Evolutionary conservation across 495 filamentous ascomycete genomes (phyloP).

Genomic region (Talaromyces ruber): DNA sequence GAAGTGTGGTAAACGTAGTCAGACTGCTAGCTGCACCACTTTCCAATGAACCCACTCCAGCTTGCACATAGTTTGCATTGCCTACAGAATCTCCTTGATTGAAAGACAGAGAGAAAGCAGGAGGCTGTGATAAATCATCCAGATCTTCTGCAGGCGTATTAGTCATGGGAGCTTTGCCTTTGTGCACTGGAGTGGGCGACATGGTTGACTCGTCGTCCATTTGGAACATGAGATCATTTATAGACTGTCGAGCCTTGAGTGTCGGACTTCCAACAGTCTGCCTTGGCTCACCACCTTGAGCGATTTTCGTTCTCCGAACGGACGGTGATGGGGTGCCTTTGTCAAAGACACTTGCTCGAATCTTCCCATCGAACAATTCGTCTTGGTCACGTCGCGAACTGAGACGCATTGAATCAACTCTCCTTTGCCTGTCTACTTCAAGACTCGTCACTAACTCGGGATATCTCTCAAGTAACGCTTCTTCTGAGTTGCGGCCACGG

Average conservation of each 20-base stretch:
- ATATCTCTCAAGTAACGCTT: conserved; percentile 61
- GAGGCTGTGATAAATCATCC: background rate
- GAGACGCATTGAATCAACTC: conserved; percentile 52
- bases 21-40: background rate
- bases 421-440: conserved; percentile 43
- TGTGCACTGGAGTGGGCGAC: conserved; percentile 16
- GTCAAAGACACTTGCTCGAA: conserved; percentile 41
- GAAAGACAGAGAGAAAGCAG: background rate
- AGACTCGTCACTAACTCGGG: conserved; percentile 50
- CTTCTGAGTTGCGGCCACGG: conserved; percentile 62
- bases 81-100: conserved; percentile 17
- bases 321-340: conserved; percentile 46
- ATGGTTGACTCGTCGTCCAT: conserved; percentile 73
- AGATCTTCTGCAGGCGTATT: background rate
- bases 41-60: conserved; percentile 23
- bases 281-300: conserved; percentile 35
- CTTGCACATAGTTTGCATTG: conserved; percentile 23
- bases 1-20: background rate
- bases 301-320: conserved; percentile 42
- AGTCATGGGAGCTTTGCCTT: conserved; percentile 18
- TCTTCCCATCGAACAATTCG: conserved; percentile 40
- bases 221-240: conserved; percentile 79
- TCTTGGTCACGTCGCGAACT: conserved; percentile 50
- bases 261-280: conserved; percentile 42
- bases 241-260: conserved; percentile 56